Base-by-base conservation (phyloP, 116 monocot species). In the Thalassia testudinum region DNA sequence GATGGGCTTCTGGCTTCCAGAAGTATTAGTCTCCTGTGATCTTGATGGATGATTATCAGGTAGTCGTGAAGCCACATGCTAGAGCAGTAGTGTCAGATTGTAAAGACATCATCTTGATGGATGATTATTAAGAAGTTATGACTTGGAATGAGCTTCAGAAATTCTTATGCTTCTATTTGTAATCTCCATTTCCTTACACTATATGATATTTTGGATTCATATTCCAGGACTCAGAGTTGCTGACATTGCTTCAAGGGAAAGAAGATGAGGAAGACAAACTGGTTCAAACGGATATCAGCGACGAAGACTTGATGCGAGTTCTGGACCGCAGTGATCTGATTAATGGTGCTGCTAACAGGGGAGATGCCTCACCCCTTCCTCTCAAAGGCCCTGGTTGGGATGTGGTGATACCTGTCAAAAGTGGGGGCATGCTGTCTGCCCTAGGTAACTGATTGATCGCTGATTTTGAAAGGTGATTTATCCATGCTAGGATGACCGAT, bases 351-450 rank as follows among this genome's bases (percentile, higher is more conserved):
- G 24, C 21, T 16, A 49, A 21, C 12, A 30, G 27, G 13, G 23
- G 19, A 0, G 45, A 54, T 21, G 43, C 38, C 0, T 15, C 43
- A 26, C 21, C 65, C 29, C 21, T 79, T 51, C 85, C 78, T 26
- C 72, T 85, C 3, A 73, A 56, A 72, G 95, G 95, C 12, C 95
- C 95, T 25, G 95, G 87, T 12, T 95, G 88, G 95, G 88, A 95
- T 57, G 85, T 95, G 21, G 85, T 95, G 29, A 1, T 93, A 37
- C 73, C 83, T 7, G 58, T 76, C 13, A 81, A 73, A 55, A 69
- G 71, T 27, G 78, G 78, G 10, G 66, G 75, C 22, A 65, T 95
- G 27, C 85, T 95, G 27, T 76, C 84, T 1, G 59, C 81, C 18
- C 71, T 95, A 45, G 68, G 45, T 45, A 75, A 63, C 37, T 75